Conservation (phyloP, 1,284 basidiomycete species). For the Austropuccinia psidii region DNA sequence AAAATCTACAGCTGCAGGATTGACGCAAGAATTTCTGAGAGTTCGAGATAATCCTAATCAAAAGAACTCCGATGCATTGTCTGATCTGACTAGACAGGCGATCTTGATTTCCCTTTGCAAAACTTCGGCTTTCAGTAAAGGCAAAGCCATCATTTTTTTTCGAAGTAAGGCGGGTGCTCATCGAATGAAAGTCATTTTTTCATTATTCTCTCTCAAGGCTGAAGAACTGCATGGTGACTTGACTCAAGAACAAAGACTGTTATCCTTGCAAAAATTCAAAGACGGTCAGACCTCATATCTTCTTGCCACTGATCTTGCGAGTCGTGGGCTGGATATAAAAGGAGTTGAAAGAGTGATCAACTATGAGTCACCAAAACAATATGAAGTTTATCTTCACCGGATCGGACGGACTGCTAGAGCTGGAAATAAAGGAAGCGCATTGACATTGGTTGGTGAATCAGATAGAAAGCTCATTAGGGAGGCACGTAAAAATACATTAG, state of each 20-base stretch:
- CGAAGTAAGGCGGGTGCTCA: constrained; percentile 93
- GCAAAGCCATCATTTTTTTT: constrained; percentile 82
- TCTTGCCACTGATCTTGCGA: constrained; percentile 91
- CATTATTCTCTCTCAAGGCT: constrained; percentile 74
- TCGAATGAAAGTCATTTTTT: constrained; percentile 88
- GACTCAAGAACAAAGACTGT: constrained; percentile 85
- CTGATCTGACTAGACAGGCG: constrained; percentile 81
- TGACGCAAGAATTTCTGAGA: constrained; percentile 79
- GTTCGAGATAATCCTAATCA: constrained; percentile 45
- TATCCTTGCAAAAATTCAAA: constrained; percentile 75
- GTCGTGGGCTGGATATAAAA: constrained; percentile 50
- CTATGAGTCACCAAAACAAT: constrained; percentile 91
- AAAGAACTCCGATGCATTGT: constrained; percentile 61
- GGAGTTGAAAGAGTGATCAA: constrained; percentile 54
- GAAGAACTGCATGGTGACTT: constrained; percentile 92
- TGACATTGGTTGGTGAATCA: constrained; percentile 89
- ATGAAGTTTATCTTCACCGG: constrained; percentile 90
- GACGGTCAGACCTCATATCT: constrained; percentile 77
- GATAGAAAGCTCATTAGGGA: constrained; percentile 95
- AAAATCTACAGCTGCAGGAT: constrained; percentile 73
- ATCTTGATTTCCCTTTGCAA: constrained; percentile 76
- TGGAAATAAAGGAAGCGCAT: constrained; percentile 83
- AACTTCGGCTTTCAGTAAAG: constrained; percentile 63
- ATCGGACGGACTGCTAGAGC: constrained; percentile 95
- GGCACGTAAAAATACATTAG: constrained; percentile 74